These are phyloP conservation scores for Bruguiera parviflora DNA, from an alignment of 345 rosid species.

Conservation along the genomic window DNA sequence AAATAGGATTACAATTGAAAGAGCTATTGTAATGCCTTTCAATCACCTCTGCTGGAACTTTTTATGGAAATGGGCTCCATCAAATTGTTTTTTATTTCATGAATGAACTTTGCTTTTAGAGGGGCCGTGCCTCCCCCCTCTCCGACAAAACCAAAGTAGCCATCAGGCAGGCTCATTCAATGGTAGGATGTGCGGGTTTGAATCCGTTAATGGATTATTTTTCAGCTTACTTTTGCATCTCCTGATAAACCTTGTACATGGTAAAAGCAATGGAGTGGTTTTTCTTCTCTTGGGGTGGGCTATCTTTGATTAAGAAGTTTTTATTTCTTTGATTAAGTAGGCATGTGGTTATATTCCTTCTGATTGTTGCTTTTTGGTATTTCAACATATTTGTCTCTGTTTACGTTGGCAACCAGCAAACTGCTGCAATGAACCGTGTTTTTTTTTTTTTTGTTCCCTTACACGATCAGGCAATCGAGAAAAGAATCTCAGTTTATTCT, in stretches of 20 bases:
- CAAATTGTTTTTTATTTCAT: too few species aligned
- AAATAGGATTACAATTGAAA: too few species aligned
- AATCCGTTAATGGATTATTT: not conserved
- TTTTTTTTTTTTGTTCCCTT: constrained; percentile 6
- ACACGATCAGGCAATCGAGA: constrained; percentile 71
- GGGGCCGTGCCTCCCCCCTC: too few species aligned
- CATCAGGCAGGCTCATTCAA: too few species aligned
- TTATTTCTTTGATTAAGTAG: too few species aligned
- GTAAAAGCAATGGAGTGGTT: not conserved
- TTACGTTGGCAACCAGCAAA: not conserved
- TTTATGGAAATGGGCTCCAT: too few species aligned
- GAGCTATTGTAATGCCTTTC: too few species aligned
- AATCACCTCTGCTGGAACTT: too few species aligned
- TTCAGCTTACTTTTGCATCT: not conserved
- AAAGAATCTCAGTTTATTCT: constrained; percentile 85
- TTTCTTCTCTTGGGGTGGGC: not conserved
- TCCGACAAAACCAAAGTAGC: too few species aligned
- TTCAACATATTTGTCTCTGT: not conserved
- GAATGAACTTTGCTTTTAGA: too few species aligned
- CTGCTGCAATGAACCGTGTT: not conserved
- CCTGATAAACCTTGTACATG: not conserved
- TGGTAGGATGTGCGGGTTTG: not conserved
- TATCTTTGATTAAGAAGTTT: too few species aligned
- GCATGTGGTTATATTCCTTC: not conserved
- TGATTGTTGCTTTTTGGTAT: not conserved